These are phyloP conservation scores for Cichorium intybus DNA, from an alignment of 140 eudicot species.

Conservation along the genomic window DNA sequence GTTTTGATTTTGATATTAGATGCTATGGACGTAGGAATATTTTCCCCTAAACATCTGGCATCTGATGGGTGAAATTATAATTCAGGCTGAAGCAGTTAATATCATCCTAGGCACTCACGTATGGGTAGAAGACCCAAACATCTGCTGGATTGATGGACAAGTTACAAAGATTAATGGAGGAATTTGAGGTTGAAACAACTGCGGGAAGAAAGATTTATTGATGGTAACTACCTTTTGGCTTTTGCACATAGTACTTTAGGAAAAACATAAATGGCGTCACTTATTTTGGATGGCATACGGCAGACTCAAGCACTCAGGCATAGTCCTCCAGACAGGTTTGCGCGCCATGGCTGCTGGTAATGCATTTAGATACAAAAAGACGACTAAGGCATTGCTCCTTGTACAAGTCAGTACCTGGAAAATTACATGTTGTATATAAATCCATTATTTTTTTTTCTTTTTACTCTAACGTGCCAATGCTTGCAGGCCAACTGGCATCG, in stretches of 20 bases:
- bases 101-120: conserved; percentile 80
- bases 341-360: conserved; percentile 72
- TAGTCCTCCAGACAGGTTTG: conserved; percentile 64
- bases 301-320: conserved; percentile 43
- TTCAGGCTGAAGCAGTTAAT: conserved; percentile 78
- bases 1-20: too few relatives aligned
- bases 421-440: conserved; percentile 11
- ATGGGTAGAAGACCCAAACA: conserved; percentile 78
- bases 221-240: too few relatives aligned
- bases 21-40: too few relatives aligned
- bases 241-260: too few relatives aligned
- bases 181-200: conserved; percentile 60
- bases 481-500: conserved; percentile 89
- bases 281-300: conserved; percentile 44
- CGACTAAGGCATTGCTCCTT: conserved; percentile 64
- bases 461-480: conserved; percentile 7
- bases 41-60: conserved; percentile 12
- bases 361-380: conserved; percentile 62
- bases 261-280: too few relatives aligned
- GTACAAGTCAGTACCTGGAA: conserved; percentile 56
- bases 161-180: conserved; percentile 76
- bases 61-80: conserved; percentile 27
- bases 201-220: conserved; percentile 73
- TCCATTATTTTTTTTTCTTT: not conserved
- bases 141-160: conserved; percentile 86